Percentiles rank a stretch among this genome's conserved stretches.
These are phyloP conservation scores for Gamarada debralockiae DNA, from an alignment of 495 filamentous ascomycete species.

Conservation along the genomic window DNA sequence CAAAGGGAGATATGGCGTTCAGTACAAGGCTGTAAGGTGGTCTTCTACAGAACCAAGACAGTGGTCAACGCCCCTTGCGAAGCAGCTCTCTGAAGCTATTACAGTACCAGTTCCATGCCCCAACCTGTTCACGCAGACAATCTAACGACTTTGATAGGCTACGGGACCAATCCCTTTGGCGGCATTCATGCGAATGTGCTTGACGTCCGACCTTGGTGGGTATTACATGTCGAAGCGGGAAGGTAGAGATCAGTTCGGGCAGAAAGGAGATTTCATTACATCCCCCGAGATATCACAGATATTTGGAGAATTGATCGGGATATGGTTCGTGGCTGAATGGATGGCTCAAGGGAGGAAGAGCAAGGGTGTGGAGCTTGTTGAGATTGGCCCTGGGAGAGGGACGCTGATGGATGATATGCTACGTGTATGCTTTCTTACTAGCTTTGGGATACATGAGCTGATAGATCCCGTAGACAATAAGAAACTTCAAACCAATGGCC, in stretches of 20 bases:
- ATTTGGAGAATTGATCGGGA: constrained; percentile 88
- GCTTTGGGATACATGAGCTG: not conserved
- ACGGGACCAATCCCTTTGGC: constrained; percentile 92
- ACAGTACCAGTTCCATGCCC: constrained; percentile 47
- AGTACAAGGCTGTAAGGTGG: constrained; percentile 15
- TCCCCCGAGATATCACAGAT: constrained; percentile 97
- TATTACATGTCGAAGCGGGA: constrained; percentile 80
- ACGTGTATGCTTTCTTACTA: constrained; percentile 52
- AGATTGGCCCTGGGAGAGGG: constrained; percentile 90
- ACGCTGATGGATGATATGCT: constrained; percentile 98
- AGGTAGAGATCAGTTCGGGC: constrained; percentile 79
- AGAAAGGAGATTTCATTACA: constrained; percentile 90
- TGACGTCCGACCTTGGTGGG: constrained; percentile 84
- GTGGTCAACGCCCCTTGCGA: constrained; percentile 91
- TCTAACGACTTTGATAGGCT: constrained; percentile 36
- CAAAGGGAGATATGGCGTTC: constrained; percentile 6
- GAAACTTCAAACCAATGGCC: constrained; percentile 73
- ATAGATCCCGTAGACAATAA: constrained; percentile 60
- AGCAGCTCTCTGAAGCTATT: constrained; percentile 78
- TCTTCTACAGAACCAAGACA: constrained; percentile 30
- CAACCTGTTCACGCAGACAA: not conserved
- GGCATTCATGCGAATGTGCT: constrained; percentile 96
- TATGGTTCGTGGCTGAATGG: constrained; percentile 97
- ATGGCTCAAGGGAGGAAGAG: constrained; percentile 71
- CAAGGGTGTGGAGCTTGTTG: constrained; percentile 77